phyloP scores from a whole-genome alignment of 306 rosid species.

The Hippophae tibetana region DNA sequence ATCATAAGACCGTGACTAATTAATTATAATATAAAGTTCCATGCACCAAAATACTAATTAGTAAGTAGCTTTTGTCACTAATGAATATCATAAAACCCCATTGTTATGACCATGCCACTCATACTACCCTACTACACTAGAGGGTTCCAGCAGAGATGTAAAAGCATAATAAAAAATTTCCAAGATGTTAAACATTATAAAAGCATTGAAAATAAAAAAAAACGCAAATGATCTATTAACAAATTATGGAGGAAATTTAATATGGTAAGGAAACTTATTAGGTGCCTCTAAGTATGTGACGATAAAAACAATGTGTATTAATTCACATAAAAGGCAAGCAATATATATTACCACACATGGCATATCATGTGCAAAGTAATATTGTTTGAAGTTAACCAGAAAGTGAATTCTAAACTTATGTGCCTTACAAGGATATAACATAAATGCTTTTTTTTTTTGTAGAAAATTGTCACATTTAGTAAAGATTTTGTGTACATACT shows the following conservation, averaged over 20 bases:
- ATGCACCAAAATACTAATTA: conserved; percentile 26
- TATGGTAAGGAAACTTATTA: background rate
- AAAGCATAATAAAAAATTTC: background rate
- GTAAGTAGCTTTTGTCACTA: background rate
- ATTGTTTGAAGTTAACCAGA: too few relatives aligned
- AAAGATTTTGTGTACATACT: too few relatives aligned
- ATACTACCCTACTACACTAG: background rate
- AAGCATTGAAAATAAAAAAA: background rate
- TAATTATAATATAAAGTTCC: conserved; percentile 23
- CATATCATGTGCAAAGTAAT: background rate
- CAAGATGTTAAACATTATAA: background rate
- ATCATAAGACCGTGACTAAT: too few relatives aligned
- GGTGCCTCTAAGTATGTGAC: background rate
- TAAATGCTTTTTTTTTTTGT: conserved; percentile 69
- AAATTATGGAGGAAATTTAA: background rate
- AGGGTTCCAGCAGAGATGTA: background rate
- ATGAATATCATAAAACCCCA: background rate
- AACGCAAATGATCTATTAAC: background rate
- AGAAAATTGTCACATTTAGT: too few relatives aligned
- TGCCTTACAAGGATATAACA: conserved; percentile 95
- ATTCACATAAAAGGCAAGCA: too few relatives aligned
- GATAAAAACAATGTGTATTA: too few relatives aligned
- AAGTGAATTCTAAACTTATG: conserved; percentile 33
- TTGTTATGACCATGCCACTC: background rate
- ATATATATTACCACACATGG: background rate